Conservation (phyloP, 345 rosid species). For the Gossypium thurberi region DNA sequence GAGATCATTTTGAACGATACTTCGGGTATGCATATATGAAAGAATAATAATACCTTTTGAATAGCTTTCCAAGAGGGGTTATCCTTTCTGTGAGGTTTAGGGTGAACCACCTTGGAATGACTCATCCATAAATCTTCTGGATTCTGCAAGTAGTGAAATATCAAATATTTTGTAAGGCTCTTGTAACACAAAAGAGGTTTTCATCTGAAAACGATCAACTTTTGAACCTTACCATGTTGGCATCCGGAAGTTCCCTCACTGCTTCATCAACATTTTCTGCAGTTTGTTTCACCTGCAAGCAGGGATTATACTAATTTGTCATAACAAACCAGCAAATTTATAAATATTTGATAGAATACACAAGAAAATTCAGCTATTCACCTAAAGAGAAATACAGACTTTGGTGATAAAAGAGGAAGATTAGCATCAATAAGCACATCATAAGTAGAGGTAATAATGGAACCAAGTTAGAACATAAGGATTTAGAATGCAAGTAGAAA, state of each 20-base stretch:
- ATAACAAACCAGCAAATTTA: not conserved
- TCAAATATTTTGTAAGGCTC: constrained; percentile 4
- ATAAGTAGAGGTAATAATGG: not conserved
- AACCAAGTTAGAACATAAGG: not conserved
- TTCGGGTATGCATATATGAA: not conserved
- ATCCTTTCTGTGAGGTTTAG: constrained; percentile 87
- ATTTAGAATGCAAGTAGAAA: not conserved
- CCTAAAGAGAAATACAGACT: not conserved
- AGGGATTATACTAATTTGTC: constrained; percentile 2
- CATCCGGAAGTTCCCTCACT: constrained; percentile 93
- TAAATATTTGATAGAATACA: not conserved
- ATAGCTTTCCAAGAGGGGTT: constrained; percentile 70
- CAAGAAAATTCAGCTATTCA: not conserved
- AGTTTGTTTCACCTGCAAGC: constrained; percentile 66
- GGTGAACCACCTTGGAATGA: constrained; percentile 69
- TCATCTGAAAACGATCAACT: not conserved
- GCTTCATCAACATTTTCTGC: constrained; percentile 90
- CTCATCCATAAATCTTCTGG: constrained; percentile 96
- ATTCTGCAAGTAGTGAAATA: constrained; percentile 38
- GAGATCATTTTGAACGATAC: not conserved
- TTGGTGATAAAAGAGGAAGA: not conserved
- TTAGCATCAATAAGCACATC: not conserved
- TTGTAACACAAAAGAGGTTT: constrained; percentile 10
- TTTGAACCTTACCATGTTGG: constrained; percentile 55
- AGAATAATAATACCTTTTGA: constrained; percentile 49